Evolutionary conservation across 371 early-diverging fungal species (phyloP).

Genomic region (Catenaria anguillulae): DNA sequence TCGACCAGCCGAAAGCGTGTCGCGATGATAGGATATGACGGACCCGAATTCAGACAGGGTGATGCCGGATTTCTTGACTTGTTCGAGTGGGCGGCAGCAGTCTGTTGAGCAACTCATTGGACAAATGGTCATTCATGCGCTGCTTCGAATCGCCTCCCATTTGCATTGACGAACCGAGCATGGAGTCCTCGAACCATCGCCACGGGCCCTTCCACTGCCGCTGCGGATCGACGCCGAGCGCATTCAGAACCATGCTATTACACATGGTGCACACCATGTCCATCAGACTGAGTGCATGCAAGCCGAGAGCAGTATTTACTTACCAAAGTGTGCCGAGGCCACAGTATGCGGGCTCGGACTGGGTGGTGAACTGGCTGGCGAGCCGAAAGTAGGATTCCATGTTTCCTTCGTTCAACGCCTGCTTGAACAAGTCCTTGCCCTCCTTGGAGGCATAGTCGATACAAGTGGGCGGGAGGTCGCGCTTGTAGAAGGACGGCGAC

Average conservation of each 20-base stretch:
- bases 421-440: conserved; percentile 2
- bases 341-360: conserved; percentile 9
- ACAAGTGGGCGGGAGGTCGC: background rate
- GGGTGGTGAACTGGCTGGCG: conserved; percentile 4
- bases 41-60: background rate
- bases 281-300: background rate
- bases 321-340: conserved; percentile 10
- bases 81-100: conserved; percentile 8
- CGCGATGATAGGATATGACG: no score
- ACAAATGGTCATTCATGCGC: no score
- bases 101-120: no score
- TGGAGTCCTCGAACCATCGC: conserved; percentile 11
- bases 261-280: no score
- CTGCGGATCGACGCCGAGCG: conserved; percentile 7
- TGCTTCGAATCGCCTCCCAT: no score
- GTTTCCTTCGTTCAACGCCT: background rate
- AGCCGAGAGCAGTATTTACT: background rate
- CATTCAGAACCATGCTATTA: conserved; percentile 11
- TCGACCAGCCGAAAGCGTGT: no score
- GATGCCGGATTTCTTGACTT: conserved; percentile 1
- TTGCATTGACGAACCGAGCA: no score
- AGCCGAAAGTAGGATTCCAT: conserved; percentile 4
- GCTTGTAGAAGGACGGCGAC: background rate
- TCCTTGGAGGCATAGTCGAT: background rate
- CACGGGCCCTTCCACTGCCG: conserved; percentile 9